Conservation (phyloP, 116 monocot species). For the Dioscorea cayenensis region DNA sequence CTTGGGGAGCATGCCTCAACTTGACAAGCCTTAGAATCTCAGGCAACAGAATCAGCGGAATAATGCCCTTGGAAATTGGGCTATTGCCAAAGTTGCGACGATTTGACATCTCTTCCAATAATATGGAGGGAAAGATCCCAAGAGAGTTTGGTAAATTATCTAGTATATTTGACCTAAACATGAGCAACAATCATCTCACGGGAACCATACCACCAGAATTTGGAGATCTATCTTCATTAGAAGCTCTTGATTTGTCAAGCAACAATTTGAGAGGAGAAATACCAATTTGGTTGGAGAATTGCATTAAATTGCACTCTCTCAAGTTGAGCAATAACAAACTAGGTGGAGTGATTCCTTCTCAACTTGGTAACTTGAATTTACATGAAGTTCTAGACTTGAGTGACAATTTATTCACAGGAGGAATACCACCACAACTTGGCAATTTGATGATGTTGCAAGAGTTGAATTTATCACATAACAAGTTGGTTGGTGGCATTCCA, state of each 20-base stretch:
- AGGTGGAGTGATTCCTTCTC: too few relatives aligned
- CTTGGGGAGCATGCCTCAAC: constrained; percentile 16
- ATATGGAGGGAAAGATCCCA: constrained; percentile 17
- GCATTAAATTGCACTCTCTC: too few relatives aligned
- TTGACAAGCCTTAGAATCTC: constrained; percentile 14
- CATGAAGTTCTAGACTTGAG: too few relatives aligned
- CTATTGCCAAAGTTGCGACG: neutral
- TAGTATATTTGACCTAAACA: constrained; percentile 6
- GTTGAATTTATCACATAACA: too few relatives aligned
- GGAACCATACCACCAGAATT: constrained; percentile 22
- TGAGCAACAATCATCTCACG: constrained; percentile 19
- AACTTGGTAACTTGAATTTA: too few relatives aligned
- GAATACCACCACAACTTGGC: too few relatives aligned
- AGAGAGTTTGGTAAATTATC: neutral
- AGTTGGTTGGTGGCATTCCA: too few relatives aligned
- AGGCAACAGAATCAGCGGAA: constrained; percentile 19
- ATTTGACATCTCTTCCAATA: constrained; percentile 26
- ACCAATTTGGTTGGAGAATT: constrained; percentile 11
- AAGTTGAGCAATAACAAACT: too few relatives aligned
- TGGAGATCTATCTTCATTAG: constrained; percentile 14
- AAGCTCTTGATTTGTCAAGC: constrained; percentile 14
- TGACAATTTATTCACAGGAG: too few relatives aligned
- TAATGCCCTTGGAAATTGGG: constrained; percentile 13
- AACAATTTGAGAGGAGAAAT: constrained; percentile 20
- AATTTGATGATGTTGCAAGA: too few relatives aligned